These are phyloP conservation scores for Jatropha podagrica DNA, from an alignment of 441 rosid genomes.

Conservation along the genomic window DNA sequence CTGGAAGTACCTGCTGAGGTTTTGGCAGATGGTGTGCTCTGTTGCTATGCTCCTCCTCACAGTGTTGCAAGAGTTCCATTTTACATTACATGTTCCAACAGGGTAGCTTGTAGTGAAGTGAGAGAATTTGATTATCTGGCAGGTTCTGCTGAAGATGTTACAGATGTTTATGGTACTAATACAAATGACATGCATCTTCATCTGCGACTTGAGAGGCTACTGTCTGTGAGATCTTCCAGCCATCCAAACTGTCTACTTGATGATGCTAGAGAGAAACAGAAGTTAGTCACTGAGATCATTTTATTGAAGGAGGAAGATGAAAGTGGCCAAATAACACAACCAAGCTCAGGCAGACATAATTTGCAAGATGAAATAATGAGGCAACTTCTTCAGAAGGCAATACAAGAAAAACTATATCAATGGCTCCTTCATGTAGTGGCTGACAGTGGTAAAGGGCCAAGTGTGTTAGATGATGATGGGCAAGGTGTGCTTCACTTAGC, in stretches of 20 bases:
- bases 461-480: conserved; percentile 67
- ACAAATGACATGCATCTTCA: conserved; percentile 50
- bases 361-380: conserved; percentile 37
- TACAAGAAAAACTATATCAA: conserved; percentile 57
- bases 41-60: conserved; percentile 73
- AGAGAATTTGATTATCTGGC: conserved; percentile 78
- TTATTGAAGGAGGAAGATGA: conserved; percentile 70
- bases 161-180: conserved; percentile 38
- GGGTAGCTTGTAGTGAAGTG: conserved; percentile 92
- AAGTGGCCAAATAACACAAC: conserved; percentile 34
- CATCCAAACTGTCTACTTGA: conserved; percentile 32
- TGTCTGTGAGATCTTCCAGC: conserved; percentile 43
- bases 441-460: conserved; percentile 85
- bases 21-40: conserved; percentile 78
- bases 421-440: conserved; percentile 73
- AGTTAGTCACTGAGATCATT: conserved; percentile 49
- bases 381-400: conserved; percentile 44
- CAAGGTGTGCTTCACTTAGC: conserved; percentile 88
- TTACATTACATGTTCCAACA: conserved; percentile 87
- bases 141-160: conserved; percentile 44
- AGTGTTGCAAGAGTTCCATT: conserved; percentile 77
- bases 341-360: conserved; percentile 32
- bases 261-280: conserved; percentile 47
- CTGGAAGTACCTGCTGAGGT: conserved; percentile 93
- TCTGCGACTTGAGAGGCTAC: conserved; percentile 49